A percentile compares a stretch with the other conserved stretches of the same genome.
phyloP scores from a whole-genome alignment of 2,329 filamentous ascomycete species.

The Phyllosticta citriasiana region DNA sequence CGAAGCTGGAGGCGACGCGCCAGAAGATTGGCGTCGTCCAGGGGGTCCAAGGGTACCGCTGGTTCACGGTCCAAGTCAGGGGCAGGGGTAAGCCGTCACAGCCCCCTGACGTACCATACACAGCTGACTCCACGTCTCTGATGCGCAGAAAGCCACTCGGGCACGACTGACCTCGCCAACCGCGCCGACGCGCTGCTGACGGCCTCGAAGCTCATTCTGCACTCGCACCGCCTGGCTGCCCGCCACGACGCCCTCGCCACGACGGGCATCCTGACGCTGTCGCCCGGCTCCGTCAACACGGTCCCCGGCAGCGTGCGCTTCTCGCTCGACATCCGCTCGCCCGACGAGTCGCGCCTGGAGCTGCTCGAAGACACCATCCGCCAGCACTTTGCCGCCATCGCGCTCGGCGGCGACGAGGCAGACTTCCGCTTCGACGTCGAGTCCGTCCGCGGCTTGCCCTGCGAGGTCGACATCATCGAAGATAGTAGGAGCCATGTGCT shows the following conservation, averaged over 20 bases:
- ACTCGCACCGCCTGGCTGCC: constrained; percentile 53
- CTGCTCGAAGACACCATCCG: constrained; percentile 48
- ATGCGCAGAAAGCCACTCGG: constrained; percentile 56
- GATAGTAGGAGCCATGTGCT: constrained; percentile 55
- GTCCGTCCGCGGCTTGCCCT: constrained; percentile 43
- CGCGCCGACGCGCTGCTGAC: constrained; percentile 60
- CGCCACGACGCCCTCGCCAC: constrained; percentile 53
- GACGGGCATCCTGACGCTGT: constrained; percentile 58
- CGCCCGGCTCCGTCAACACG: constrained; percentile 63
- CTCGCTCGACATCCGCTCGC: constrained; percentile 56
- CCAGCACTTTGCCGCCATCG: constrained; percentile 50
- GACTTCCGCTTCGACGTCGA: constrained; percentile 26
- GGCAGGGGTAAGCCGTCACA: constrained; percentile 34
- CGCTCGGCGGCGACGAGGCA: constrained; percentile 16
- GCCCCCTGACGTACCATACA: not conserved
- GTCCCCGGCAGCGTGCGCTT: constrained; percentile 60
- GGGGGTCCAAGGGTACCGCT: constrained; percentile 65
- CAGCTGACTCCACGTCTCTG: not conserved
- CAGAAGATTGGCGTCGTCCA: constrained; percentile 60
- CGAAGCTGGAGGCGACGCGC: constrained; percentile 55
- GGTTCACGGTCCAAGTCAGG: constrained; percentile 57
- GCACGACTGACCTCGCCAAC: constrained; percentile 58
- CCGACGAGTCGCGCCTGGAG: constrained; percentile 45
- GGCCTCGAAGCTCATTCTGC: constrained; percentile 57
- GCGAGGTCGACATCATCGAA: constrained; percentile 47